These are phyloP conservation scores for Populus pruinosa DNA, from an alignment of 345 rosid genomes.

Conservation along the genomic window DNA sequence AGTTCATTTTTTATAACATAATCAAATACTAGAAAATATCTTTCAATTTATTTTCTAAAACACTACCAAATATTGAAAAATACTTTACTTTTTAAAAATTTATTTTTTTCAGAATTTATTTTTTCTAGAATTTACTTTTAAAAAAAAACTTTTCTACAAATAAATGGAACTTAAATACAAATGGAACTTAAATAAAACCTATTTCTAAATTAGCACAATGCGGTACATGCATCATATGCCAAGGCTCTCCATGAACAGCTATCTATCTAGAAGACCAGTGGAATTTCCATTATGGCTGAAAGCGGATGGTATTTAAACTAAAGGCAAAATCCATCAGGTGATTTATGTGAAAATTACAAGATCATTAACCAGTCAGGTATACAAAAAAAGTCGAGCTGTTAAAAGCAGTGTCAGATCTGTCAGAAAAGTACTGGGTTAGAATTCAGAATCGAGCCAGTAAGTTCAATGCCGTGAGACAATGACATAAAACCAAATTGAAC, in stretches of 20 bases:
- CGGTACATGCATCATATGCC: not conserved
- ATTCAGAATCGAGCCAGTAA: not conserved
- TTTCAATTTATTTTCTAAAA: too few species aligned
- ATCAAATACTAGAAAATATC: too few species aligned
- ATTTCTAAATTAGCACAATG: not conserved
- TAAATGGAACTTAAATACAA: too few species aligned
- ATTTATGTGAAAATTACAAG: not conserved
- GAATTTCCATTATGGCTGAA: not conserved
- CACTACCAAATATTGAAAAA: too few species aligned
- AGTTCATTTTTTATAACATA: too few species aligned
- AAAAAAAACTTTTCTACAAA: too few species aligned
- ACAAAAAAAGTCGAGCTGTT: not conserved
- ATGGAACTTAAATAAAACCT: too few species aligned
- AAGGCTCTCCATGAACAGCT: not conserved
- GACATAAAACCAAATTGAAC: constrained; percentile 15
- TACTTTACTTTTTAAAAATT: too few species aligned
- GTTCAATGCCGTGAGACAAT: not conserved
- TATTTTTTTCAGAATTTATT: too few species aligned
- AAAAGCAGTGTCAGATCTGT: not conserved
- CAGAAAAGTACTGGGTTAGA: not conserved
- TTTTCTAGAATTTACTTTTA: too few species aligned
- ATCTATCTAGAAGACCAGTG: not conserved
- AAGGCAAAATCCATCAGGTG: not conserved
- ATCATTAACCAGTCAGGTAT: not conserved
- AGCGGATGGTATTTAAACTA: not conserved